Evolutionary conservation across 2,329 filamentous ascomycete species (phyloP), one percentile per base, ranked within the genome.

Genomic region (Neospermospora avenae): DNA sequence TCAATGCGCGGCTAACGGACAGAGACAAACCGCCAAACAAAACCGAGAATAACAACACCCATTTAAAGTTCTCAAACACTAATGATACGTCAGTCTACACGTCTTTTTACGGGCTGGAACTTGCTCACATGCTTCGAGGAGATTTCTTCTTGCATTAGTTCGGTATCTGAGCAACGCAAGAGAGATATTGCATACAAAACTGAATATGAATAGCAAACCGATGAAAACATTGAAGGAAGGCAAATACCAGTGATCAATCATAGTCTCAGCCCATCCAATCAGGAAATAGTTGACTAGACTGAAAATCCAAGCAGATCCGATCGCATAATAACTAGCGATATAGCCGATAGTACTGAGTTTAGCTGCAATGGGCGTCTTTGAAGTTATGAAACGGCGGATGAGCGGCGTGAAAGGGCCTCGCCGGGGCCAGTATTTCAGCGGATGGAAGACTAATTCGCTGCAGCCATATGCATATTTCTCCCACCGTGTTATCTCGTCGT

Each of bases 391-490:
- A 57, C 77, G 81, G 63, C 85, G 81, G 81, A 93, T 93, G 6
- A 93, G 81, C 22, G 86, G 86, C 3, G 90, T 93, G 72, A 93
- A 90, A 24, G 90, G 90, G 0, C 90, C 90, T 14, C 81, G 83
- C 71, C 80, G 85, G 41, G 84, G 73, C 90, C 90, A 93, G 66
- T 85, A 85, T 62, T 83, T 81, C 62, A 93, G 78, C 3, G 90
- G 90, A 70, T 93, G 83, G 77, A 95, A 93, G 57, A 93, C 80
- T 57, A 93, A 78, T 76, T 93, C 90, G 72, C 89, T 90, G 75
- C 90, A 93, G 31, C 90, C 89, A 68, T 91, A 93, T 2, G 90
- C 90, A 71, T 91, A 92, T 75, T 93, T 93, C 71, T 93, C 90
- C 90, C 90, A 93, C 57, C 90, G 86, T 1, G 88, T 87, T 58